Base-by-base conservation (phyloP, 148 eudicot genomes). In the Rhododendron molle region DNA sequence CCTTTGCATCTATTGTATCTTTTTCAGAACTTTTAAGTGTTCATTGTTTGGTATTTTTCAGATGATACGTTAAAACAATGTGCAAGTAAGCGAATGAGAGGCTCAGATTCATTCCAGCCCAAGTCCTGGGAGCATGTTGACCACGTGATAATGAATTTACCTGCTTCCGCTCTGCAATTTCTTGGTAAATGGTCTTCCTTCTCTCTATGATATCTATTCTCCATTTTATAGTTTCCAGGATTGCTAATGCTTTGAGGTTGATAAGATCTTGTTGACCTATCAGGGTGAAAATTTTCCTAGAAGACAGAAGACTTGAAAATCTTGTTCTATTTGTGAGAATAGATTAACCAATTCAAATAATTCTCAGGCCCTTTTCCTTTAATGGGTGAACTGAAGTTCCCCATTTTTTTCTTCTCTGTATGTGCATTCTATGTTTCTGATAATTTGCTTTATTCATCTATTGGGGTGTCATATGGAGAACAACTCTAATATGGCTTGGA, bases 121-220 rank as follows among this genome's bases (percentile, higher is more conserved):
- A 93, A 91, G 90, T 95, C 98, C 20, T 94, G 98, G 96, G 98
- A 93, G 92, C 98, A 95, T 87, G 81, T 94, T 84, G 96, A 95
- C 83, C 84, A 81, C 74, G 14, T 81, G 69, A 81, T 81, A 81
- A 81, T 81, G 84, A 81, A 81, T 62, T 81, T 81, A n/a, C 84
- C 84, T 38, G 98, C 98, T 79, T 94, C 98, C 79, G 98, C 98
- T 78, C 80, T 96, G 54, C 86, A 97, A 72, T 97, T 97, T 89
- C 95, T 96, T 46, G 99, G 99, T 95, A 92, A 87, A 67, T 86
- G 21, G 78, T 83, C 18, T 47, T 4, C 60, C 0, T 73, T 40
- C 52, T 52, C 56, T 50, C 3, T 62, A 3, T 56, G 54, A 2
- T 7, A 32, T 30, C 18, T 14, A 28, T 52, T 15, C 23, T 34